Evolutionary conservation across 306 rosid genomes (phyloP).

Genomic region (Myrica gale): DNA sequence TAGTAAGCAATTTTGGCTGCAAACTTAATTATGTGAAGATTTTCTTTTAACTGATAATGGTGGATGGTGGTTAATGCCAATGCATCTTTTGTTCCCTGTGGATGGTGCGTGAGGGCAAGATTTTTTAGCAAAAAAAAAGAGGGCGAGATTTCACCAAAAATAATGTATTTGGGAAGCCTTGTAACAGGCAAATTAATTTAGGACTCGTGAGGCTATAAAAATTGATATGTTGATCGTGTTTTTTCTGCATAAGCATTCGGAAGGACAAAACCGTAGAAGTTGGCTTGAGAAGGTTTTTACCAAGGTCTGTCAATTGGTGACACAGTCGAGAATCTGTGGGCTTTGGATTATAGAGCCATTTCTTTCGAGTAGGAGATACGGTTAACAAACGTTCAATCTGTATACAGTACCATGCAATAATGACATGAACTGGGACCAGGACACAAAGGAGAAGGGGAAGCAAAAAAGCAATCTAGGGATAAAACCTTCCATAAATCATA

Average conservation of each 20-base stretch:
- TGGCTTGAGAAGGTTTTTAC: slow-evolving; percentile 13
- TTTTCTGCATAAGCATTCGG: not conserved
- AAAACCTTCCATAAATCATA: not conserved
- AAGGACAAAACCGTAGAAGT: slow-evolving; percentile 7
- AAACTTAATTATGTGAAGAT: not conserved
- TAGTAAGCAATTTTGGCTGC: slow-evolving; percentile 1
- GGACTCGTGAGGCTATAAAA: not conserved
- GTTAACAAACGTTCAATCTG: not conserved
- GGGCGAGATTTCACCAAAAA: too few species aligned
- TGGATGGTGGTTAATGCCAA: not conserved
- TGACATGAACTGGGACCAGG: not conserved
- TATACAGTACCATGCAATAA: not conserved
- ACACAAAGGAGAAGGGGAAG: not conserved
- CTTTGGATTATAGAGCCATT: not conserved
- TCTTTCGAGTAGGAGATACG: not conserved
- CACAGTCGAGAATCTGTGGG: not conserved
- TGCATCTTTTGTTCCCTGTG: slow-evolving; percentile 1
- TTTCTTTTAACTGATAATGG: not conserved
- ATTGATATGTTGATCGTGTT: not conserved
- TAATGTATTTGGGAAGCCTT: slow-evolving; percentile 7
- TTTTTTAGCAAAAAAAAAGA: too few species aligned
- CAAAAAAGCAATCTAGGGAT: not conserved
- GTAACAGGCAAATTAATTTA: slow-evolving; percentile 8
- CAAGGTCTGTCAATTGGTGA: not conserved
- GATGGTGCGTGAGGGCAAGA: not conserved